A percentile compares a stretch with the other conserved stretches of the same genome.
Evolutionary conservation across 23 red algal genomes (phyloP).

Genomic region (Gracilaria domingensis): DNA sequence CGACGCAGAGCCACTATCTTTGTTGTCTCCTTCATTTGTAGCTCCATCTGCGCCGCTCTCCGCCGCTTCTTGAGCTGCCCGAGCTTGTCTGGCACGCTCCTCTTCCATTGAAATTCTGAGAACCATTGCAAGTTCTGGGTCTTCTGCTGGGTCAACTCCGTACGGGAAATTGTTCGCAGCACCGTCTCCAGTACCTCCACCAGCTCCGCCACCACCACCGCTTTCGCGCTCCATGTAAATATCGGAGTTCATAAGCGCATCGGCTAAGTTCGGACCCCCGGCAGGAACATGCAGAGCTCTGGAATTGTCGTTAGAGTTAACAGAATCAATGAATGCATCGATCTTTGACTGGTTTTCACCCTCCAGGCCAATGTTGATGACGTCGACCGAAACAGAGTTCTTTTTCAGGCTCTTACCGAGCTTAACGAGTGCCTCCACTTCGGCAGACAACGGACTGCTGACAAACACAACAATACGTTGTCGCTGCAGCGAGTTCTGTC

Average conservation of each 20-base stretch:
- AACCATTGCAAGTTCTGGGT: constrained; percentile 98
- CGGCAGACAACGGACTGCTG: constrained; percentile 63
- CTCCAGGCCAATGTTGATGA: constrained; percentile 84
- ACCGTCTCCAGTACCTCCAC: constrained; percentile 48
- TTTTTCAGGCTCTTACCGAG: constrained; percentile 92
- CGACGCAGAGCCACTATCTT: constrained; percentile 5
- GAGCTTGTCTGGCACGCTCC: constrained; percentile 87
- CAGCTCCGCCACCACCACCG: constrained; percentile 51
- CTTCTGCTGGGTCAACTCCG: constrained; percentile 83
- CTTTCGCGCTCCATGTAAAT: constrained; percentile 61
- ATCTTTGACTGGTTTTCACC: constrained; percentile 83
- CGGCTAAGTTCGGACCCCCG: constrained; percentile 75
- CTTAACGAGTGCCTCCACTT: constrained; percentile 68
- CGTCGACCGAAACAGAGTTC: constrained; percentile 94
- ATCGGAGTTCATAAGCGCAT: constrained; percentile 83
- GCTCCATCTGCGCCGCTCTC: constrained; percentile 32
- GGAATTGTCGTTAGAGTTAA: constrained; percentile 90
- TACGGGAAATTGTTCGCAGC: constrained; percentile 64
- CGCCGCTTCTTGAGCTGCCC: constrained; percentile 61
- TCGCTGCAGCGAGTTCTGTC: constrained; percentile 91
- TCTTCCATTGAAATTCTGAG: constrained; percentile 97
- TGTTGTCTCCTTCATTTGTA: constrained; percentile 4
- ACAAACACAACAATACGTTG: constrained; percentile 96
- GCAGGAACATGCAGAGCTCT: constrained; percentile 80
- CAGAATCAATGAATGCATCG: constrained; percentile 85